Percentiles rank a stretch among this genome's conserved stretches.
Evolutionary conservation across 2,329 filamentous ascomycete genomes (phyloP).

Genomic region (Botrytis porri): DNA sequence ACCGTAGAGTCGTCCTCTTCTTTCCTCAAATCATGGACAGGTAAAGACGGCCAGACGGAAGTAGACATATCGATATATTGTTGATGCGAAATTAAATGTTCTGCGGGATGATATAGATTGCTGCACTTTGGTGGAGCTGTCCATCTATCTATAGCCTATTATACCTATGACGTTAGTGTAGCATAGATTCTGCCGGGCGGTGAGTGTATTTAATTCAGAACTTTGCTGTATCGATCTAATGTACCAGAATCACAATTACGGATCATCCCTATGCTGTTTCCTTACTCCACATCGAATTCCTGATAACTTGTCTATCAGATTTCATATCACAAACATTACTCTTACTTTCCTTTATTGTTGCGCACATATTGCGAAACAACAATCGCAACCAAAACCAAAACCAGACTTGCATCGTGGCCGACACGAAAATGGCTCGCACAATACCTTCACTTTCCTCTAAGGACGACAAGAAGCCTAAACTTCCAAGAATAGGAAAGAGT

Average conservation of each 20-base stretch:
- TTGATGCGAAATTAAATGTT: not conserved
- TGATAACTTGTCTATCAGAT: not conserved
- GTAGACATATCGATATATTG: constrained; percentile 26
- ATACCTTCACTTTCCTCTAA: constrained; percentile 17
- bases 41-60: constrained; percentile 35
- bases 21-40: constrained; percentile 29
- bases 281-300: not conserved
- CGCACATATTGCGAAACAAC: not conserved
- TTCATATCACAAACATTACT: no score
- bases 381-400: not conserved
- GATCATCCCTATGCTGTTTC: not conserved
- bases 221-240: not conserved
- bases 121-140: not conserved
- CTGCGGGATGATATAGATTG: not conserved
- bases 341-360: fast-evolving
- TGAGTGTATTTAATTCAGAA: not conserved
- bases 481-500: constrained; percentile 10
- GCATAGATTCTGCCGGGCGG: constrained; percentile 12
- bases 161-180: constrained; percentile 17
- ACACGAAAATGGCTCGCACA: not conserved
- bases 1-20: constrained; percentile 37
- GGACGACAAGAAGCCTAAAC: not conserved
- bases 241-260: not conserved
- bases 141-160: not conserved
- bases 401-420: not conserved